Base-by-base conservation (phyloP, 805 yeast genomes). In the Wickerhamiella slavikovae region DNA sequence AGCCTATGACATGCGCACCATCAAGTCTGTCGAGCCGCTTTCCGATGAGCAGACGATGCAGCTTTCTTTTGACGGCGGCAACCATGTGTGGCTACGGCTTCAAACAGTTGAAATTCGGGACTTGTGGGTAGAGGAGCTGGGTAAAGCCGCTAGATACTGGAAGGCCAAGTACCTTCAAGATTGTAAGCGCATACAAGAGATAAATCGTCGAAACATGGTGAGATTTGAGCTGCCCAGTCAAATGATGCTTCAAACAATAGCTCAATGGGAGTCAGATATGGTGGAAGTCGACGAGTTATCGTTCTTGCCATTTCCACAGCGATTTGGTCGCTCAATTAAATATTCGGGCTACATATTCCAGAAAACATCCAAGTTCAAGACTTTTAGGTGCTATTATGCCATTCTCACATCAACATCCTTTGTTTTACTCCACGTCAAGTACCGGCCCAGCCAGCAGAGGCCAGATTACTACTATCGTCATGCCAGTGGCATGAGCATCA, bases 391-490 rank as follows among this genome's bases (percentile, higher is more conserved):
- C 35, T 67, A 53, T 39, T 72, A 57, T 47, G 77, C 67, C 6
- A 58, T 78, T 1, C 54, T 80, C 11, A 63, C 76, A 27, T 82
- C 89, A 1, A 83, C 85, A 0, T 67, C 60, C 36, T 39, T 85
- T 13, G 49, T 71, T 1, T 45, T 80, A 2, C 83, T 61, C 47
- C 52, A 64, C 9, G 53, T 64, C 28, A 64, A 54, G 35, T 48
- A 54, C 22, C 54, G 82, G 33, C 55, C 66, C 9, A 48, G 51
- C 15, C 17, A 19, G 5, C 12, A n/a, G 11, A 14, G 36, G 0
- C 58, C 58, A 2, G 50, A 60, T 3, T 56, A 62, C 2, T 64
- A 62, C 38, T 71, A 64, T 40, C 51, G 57, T 26, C 69, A 64
- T 39, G 60, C 62, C 38, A 43, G 66, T 28, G 64, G 75, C 0